phyloP scores from a whole-genome alignment of 176 grass and related monocot genomes.

The Alloteropsis semialata region DNA sequence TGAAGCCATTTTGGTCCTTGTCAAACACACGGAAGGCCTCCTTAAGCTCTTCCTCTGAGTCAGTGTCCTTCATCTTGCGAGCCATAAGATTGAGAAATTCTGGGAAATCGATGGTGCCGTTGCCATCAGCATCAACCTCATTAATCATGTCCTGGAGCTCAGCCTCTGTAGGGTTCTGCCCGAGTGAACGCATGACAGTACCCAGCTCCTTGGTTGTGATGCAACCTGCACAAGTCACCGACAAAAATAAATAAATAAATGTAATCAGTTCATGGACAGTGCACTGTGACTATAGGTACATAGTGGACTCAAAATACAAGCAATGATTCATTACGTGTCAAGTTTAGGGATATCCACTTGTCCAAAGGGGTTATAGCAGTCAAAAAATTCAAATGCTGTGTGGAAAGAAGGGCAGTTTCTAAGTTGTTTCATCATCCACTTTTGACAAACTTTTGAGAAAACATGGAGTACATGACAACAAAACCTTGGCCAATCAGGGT shows the following conservation, averaged over 20 bases:
- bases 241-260: neutral
- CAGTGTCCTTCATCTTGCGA: constrained; percentile 96
- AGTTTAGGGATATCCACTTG: neutral
- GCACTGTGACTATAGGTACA: neutral
- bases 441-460: neutral
- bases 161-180: constrained; percentile 91
- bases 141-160: constrained; percentile 99
- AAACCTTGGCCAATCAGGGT: neutral
- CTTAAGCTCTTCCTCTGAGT: constrained; percentile 92
- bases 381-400: neutral
- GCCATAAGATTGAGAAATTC: constrained; percentile 95
- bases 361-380: neutral
- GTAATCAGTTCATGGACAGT: neutral
- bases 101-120: constrained; percentile 85
- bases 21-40: constrained; percentile 94
- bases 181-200: constrained; percentile 87
- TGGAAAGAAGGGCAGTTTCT: neutral
- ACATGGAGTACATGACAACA: neutral
- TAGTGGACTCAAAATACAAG: neutral
- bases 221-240: constrained; percentile 51
- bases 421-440: neutral
- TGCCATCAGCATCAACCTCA: constrained; percentile 85
- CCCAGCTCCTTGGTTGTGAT: constrained; percentile 96
- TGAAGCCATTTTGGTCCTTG: constrained; percentile 95
- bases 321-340: neutral